Conservation (phyloP, 768 basidiomycete species). For the Postia placenta region DNA sequence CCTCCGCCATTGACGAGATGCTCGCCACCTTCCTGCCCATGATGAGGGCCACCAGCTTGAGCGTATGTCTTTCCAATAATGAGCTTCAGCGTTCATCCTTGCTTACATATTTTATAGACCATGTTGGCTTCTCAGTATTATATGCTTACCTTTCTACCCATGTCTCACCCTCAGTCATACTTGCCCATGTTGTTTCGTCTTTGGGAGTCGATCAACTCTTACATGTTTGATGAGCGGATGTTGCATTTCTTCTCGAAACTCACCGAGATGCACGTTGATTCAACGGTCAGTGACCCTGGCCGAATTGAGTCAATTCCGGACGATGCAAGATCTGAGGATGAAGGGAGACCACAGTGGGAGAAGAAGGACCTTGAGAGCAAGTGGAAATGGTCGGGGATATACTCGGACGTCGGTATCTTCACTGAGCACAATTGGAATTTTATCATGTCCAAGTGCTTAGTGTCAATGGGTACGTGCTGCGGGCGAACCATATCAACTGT, state of each 20-base stretch:
- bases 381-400: slow-evolving; percentile 45
- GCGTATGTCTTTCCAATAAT: slow-evolving; percentile 38
- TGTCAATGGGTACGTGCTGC: slow-evolving; percentile 61
- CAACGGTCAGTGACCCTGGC: slow-evolving; percentile 68
- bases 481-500: background rate
- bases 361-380: slow-evolving; percentile 34
- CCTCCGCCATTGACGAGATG: slow-evolving; percentile 83
- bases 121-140: slow-evolving; percentile 81
- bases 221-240: slow-evolving; percentile 87
- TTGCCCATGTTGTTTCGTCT: slow-evolving; percentile 77
- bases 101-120: slow-evolving; percentile 33
- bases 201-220: slow-evolving; percentile 87
- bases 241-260: slow-evolving; percentile 75
- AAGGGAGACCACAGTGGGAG: slow-evolving; percentile 52
- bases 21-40: slow-evolving; percentile 77
- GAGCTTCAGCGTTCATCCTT: background rate
- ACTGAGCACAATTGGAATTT: slow-evolving; percentile 79
- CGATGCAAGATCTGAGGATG: slow-evolving; percentile 58
- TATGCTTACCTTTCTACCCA: slow-evolving; percentile 79
- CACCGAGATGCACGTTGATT: slow-evolving; percentile 75
- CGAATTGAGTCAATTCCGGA: slow-evolving; percentile 61
- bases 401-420: slow-evolving; percentile 70
- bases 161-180: slow-evolving; percentile 81
- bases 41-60: slow-evolving; percentile 67
- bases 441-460: slow-evolving; percentile 84